phyloP scores from a whole-genome alignment of 306 rosid genomes.

The Dalbergia cochinchinensis region DNA sequence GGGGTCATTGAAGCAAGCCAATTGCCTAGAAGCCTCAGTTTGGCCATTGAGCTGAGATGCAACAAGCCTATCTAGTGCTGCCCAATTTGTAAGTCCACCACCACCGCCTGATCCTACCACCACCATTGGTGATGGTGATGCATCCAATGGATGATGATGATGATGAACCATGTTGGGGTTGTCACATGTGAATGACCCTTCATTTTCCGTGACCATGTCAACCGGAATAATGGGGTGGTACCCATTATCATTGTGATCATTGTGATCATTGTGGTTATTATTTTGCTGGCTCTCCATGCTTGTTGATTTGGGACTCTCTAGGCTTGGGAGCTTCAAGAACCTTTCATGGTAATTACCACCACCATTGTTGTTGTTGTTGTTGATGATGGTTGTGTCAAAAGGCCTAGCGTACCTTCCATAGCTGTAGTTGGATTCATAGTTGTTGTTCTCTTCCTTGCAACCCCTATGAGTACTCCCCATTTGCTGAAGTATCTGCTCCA shows the following conservation, averaged over 20 bases:
- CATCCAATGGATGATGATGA: slow-evolving; percentile 43
- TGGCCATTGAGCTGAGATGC: slow-evolving; percentile 88
- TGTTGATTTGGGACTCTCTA: slow-evolving; percentile 79
- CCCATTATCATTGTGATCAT: slow-evolving; percentile 1
- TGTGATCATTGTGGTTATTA: background rate
- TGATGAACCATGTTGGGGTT: slow-evolving; percentile 49
- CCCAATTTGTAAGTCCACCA: slow-evolving; percentile 71
- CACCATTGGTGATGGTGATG: slow-evolving; percentile 35
- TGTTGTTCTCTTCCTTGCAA: slow-evolving; percentile 74
- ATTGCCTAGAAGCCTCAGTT: slow-evolving; percentile 57
- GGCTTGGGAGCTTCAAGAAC: slow-evolving; percentile 75
- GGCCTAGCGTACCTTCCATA: slow-evolving; percentile 43
- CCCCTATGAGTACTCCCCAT: slow-evolving; percentile 49
- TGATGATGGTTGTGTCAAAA: slow-evolving; percentile 38
- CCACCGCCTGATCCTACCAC: slow-evolving; percentile 14
- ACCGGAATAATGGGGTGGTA: slow-evolving; percentile 57
- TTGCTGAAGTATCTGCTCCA: slow-evolving; percentile 80
- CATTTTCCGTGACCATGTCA: slow-evolving; percentile 42
- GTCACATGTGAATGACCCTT: slow-evolving; percentile 47
- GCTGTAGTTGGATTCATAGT: slow-evolving; percentile 25
- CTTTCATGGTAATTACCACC: slow-evolving; percentile 48
- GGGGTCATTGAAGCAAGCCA: slow-evolving; percentile 65
- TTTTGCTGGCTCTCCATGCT: slow-evolving; percentile 53
- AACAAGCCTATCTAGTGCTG: slow-evolving; percentile 77
- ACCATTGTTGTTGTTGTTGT: background rate